These are phyloP conservation scores for Stentor coeruleus DNA, from an alignment of 73 alveolate species.

Conservation along the genomic window DNA sequence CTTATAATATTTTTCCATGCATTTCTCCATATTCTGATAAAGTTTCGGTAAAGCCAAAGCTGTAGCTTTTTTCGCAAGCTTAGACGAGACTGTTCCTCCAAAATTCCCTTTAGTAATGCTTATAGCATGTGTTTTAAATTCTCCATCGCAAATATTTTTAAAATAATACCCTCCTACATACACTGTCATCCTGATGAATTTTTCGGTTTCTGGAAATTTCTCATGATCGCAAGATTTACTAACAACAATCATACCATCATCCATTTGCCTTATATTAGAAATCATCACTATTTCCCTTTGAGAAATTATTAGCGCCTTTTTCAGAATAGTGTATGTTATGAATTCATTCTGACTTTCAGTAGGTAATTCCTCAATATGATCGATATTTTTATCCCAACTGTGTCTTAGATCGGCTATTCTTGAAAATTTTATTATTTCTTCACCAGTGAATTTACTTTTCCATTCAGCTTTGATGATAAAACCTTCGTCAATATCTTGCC, in stretches of 20 bases:
- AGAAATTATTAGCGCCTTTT: background rate
- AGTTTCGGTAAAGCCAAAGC: slow-evolving; percentile 20
- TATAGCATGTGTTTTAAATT: background rate
- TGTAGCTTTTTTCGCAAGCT: background rate
- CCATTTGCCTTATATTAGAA: background rate
- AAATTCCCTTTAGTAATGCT: background rate
- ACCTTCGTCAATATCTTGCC: background rate
- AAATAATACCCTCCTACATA: slow-evolving; percentile 7
- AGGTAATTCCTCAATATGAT: background rate
- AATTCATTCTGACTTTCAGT: background rate
- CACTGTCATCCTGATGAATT: background rate
- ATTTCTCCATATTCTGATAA: background rate
- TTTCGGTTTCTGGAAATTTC: slow-evolving; percentile 6
- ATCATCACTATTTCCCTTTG: background rate
- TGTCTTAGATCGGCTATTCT: background rate
- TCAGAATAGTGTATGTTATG: background rate
- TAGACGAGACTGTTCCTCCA: background rate
- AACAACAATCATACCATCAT: background rate
- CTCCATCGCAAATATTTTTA: background rate
- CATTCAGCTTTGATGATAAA: background rate
- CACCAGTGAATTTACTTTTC: background rate
- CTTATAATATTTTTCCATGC: background rate
- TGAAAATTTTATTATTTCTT: background rate
- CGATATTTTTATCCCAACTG: background rate
- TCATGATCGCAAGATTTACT: background rate